Base-by-base conservation (phyloP, 306 rosid species). In the Quercus parvula region DNA sequence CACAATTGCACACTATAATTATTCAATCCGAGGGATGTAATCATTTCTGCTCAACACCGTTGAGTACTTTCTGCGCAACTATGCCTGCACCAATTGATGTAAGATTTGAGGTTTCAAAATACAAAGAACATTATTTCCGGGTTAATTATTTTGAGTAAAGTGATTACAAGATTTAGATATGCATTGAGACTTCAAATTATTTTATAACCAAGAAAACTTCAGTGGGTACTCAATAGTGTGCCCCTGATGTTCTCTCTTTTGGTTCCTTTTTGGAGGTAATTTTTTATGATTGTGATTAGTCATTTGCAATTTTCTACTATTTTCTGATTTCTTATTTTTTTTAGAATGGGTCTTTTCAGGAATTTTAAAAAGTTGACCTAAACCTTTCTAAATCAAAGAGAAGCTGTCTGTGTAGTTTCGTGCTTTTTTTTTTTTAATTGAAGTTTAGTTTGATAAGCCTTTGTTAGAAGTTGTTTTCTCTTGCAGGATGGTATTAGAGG, bases 401-500 rank as follows among this genome's bases (percentile, higher is more conserved):
- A 28, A 63, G 35, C 11, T 17, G 28, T 66, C 3, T 2, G 5
- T 66, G 15, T 13, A 25, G 38, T 14, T 7, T 63, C 41, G 0
- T 27, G 19, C 35, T 25, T 14, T 11, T 13, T 22, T 22, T 22
- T 62, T 11, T 63, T 24, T 1, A 25, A 28, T 28, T 18, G 6
- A 63, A 63, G 28, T 14, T 30, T 64, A 61, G 63, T 6, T 59
- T 58, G 77, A 63, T 18, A 24, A 73, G 69, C 70, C 75, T 33
- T 63, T 73, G 76, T 77, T 33, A 76, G 5, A 79, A 81, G 52
- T 70, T 35, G 49, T 31, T 81, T 79, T 81, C 8, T 82, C 19
- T 80, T 64, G 82, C 93, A 95, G 98, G 88, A 91, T 79, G 99
- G 98, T 11, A 86, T 93, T 10, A 71, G 99, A 85, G 99, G 96